phyloP scores from a whole-genome alignment of 257 asterid genomes.

The Handroanthus guayacan region DNA sequence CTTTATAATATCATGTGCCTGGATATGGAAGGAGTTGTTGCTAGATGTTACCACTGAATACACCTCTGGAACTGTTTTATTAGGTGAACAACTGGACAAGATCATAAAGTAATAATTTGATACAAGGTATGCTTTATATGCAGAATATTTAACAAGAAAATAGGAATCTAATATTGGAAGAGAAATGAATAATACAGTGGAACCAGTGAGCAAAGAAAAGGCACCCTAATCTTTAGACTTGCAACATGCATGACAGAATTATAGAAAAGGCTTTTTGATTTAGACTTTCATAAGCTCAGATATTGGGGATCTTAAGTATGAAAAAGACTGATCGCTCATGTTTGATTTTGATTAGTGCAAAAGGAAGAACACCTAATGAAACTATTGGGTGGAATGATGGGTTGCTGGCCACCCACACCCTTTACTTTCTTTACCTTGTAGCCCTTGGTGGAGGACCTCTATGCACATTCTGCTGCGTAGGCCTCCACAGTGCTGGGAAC shows the following conservation, averaged over 20 bases:
- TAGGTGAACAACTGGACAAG: constrained; percentile 4
- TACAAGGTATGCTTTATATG: constrained; percentile 6
- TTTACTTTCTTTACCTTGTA: background rate
- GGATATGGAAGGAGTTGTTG: constrained; percentile 20
- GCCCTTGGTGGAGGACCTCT: background rate
- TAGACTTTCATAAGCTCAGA: background rate
- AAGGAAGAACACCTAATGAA: background rate
- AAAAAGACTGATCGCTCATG: background rate
- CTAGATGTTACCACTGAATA: constrained; percentile 5
- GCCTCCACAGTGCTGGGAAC: background rate
- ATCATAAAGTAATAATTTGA: background rate
- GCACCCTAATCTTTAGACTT: constrained; percentile 9
- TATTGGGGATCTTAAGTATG: background rate
- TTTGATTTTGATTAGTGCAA: background rate
- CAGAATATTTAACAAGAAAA: background rate
- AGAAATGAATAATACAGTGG: constrained; percentile 6
- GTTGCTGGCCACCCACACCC: background rate
- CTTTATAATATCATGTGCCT: constrained; percentile 7
- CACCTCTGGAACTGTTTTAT: constrained; percentile 3
- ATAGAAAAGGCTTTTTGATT: background rate
- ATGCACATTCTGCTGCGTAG: background rate
- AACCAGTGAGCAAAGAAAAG: background rate
- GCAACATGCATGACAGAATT: background rate
- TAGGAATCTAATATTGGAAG: background rate
- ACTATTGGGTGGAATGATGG: constrained; percentile 11